phyloP scores from a whole-genome alignment of 805 yeast species.

The Kodamaea sagamina region DNA sequence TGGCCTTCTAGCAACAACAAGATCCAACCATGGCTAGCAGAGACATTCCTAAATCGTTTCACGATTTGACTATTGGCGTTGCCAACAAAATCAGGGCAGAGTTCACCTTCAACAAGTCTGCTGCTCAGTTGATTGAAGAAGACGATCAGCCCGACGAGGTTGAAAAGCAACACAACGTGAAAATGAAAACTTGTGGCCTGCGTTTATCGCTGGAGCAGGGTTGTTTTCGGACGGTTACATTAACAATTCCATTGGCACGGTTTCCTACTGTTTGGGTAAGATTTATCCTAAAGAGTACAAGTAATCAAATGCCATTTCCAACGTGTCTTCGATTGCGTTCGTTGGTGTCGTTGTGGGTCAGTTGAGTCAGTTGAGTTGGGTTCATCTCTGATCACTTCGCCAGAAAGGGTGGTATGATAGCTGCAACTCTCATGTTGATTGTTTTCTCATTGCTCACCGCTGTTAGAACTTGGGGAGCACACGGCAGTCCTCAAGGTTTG shows the following conservation, averaged over 20 bases:
- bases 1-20: constrained; percentile 14
- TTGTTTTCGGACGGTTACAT: constrained; percentile 92
- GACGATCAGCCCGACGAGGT: constrained; percentile 22
- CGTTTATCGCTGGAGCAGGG: constrained; percentile 76
- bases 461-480: constrained; percentile 68
- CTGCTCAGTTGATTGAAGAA: constrained; percentile 21
- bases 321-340: constrained; percentile 85
- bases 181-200: constrained; percentile 33
- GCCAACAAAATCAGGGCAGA: constrained; percentile 43
- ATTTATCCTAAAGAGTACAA: constrained; percentile 68
- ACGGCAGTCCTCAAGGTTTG: constrained; percentile 69
- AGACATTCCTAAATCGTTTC: constrained; percentile 50
- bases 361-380: constrained; percentile 77
- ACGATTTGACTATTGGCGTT: constrained; percentile 45
- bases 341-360: constrained; percentile 92
- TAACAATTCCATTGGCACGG: constrained; percentile 80
- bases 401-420: constrained; percentile 80
- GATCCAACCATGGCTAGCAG: constrained; percentile 31
- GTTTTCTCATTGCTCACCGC: constrained; percentile 77
- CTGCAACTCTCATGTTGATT: constrained; percentile 73
- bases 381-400: constrained; percentile 76
- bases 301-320: constrained; percentile 67
- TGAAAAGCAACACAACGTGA: constrained; percentile 19
- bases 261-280: constrained; percentile 63
- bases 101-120: constrained; percentile 38